Evolutionary conservation across 768 basidiomycete genomes (phyloP), one percentile per base, ranked within the genome.

Genomic region (Ephemerocybe angulata): DNA sequence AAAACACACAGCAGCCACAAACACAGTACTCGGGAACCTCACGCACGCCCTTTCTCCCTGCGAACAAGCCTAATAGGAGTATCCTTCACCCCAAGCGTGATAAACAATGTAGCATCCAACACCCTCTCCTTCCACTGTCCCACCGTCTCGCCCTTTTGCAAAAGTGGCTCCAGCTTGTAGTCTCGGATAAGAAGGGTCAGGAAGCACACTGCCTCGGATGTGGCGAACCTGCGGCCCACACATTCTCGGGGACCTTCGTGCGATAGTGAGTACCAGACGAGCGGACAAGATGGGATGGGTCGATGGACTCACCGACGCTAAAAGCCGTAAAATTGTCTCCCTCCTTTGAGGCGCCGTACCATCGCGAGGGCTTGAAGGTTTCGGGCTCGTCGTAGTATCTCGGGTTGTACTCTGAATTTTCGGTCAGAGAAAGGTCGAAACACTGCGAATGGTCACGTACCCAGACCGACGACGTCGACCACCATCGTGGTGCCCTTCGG

Each of bases 181-280:
- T 84, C 83, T 17, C 79, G 71, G 21, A 84, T 64, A 7, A 84
- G 60, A 60, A 72, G 65, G 1, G 80, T 72, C 19, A 85, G 71
- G 69, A 85, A 80, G 47, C 73, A 76, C 17, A 84, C 74, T 1
- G 74, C 71, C 60, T 85, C 82, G 0, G 71, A 74, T 1, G 73
- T 71, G 2, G 83, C 80, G 58, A 86, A 85, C 56, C 75, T 80
- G 27, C 79, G 69, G 4, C 83, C 84, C 12, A 83, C 66, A 57
- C 84, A 86, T 4, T 72, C 71, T 15, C 82, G 75, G 28, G 81
- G 80, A 44, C 79, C 79, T 75, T 56, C 41, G 17, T 10, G 33
- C 49, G 19, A 21, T 33, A 17, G 19, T 42, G 42, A 35, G 35
- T 25, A n/a, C 33, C 6, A 49, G 12, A 13, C 13, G 25, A 38